Conservation (phyloP, 106 monocot genomes). For the Acorus gramineus region DNA sequence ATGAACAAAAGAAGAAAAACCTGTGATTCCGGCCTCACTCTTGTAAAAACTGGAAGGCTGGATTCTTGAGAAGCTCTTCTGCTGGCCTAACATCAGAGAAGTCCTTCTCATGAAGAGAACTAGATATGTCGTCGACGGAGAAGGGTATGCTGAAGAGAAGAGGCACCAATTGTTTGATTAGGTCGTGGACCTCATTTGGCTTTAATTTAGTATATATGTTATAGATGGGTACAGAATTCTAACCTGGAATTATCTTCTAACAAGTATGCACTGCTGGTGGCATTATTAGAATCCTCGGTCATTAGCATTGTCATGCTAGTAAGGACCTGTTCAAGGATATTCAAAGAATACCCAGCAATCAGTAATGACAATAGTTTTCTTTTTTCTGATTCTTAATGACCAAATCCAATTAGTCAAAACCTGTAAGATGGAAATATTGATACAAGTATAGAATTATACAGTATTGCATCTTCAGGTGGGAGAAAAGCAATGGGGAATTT, state of each 20-base stretch:
- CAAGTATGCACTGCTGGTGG: constrained; percentile 40
- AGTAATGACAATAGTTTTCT: no score
- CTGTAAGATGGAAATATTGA: no score
- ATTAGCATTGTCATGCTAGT: constrained; percentile 53
- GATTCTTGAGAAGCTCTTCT: constrained; percentile 50
- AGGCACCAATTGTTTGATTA: no score
- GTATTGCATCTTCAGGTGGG: no score
- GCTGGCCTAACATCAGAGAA: constrained; percentile 50
- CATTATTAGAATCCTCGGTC: constrained; percentile 44
- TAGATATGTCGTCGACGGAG: constrained; percentile 59
- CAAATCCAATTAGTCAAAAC: no score
- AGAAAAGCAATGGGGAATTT: no score
- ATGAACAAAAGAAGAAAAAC: not conserved
- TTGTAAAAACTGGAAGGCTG: constrained; percentile 73
- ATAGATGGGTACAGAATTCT: no score
- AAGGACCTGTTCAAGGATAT: constrained; percentile 52
- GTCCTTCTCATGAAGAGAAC: constrained; percentile 50
- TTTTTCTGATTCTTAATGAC: no score
- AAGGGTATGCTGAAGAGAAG: constrained; percentile 50
- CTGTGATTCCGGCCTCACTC: constrained; percentile 35
- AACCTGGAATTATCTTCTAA: constrained; percentile 74
- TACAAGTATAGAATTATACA: no score
- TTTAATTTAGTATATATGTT: no score
- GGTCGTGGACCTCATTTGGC: no score
- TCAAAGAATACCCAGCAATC: no score